Evolutionary conservation across 495 filamentous ascomycete species (phyloP), one percentile per base, ranked within the genome.

Genomic region (Daldinia decipiens): DNA sequence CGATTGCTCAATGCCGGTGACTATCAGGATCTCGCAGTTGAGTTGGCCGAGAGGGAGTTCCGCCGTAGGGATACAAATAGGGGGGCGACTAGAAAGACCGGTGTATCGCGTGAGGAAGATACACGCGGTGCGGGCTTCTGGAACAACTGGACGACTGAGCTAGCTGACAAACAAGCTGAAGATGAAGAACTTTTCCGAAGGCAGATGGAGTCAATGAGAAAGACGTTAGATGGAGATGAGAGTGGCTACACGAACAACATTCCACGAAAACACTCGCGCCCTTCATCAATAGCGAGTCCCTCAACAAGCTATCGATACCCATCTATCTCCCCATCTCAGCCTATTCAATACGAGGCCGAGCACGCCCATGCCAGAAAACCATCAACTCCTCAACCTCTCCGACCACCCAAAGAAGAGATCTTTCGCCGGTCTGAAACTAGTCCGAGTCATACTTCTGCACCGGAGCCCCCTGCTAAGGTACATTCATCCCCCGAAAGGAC

Each of bases 1-100:
- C 79, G 59, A 64, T 59, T 85, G 5, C 79, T 97, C 21, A 89
- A 92, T 74, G 92, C 91, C 4, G 85, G 82, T 11, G 87, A 92
- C 57, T 84, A 96, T 65, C 85, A 87, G 61, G 89, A 93, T 34
- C 84, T 97, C 39, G 93, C 93, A 8, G 91, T 96, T 5, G 85
- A 90, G 67, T 71, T 97, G 38, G 93, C 93, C 0, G 87, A 89
- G 59, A 88, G 85, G 19, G 93, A 97, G 78, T 87, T 95, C 50
- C 83, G 79, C 53, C 87, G 93, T 54, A 83, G 93, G 67, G 89
- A 90, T 60, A 85, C 85, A 7, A 83, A 84, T 12, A 82, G 86
- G 55, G 84, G 82, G 59, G 84, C 86, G 5, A 85, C 83, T 11
- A 82, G 87, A 7, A 80, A 86, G 69, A 82, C 86, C 9, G 86